Conservation (phyloP, 2,329 filamentous ascomycete genomes). For the Colletotrichum sp. region DNA sequence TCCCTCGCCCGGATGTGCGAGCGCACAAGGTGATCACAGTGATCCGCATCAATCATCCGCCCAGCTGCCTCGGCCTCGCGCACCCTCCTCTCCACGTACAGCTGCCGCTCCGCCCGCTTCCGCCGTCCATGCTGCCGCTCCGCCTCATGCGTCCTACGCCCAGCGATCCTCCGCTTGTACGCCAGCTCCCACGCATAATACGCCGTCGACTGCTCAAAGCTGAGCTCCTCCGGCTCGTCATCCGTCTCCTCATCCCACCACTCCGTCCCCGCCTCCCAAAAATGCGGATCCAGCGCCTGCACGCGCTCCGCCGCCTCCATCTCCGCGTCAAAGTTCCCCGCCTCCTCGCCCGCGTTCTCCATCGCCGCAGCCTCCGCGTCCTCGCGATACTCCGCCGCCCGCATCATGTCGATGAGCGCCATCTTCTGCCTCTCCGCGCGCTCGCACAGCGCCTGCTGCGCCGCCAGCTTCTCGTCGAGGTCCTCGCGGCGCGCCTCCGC, state of each 20-base stretch:
- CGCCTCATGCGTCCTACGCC: background rate
- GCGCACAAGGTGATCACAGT: background rate
- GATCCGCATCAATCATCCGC: background rate
- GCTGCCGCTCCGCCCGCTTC: background rate
- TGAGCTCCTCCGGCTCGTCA: background rate
- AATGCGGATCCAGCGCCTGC: background rate
- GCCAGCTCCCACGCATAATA: background rate
- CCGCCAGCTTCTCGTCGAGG: background rate
- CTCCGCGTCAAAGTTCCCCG: background rate
- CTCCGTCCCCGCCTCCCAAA: background rate
- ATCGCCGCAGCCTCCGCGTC: background rate
- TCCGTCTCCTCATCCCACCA: background rate
- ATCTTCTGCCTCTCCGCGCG: background rate
- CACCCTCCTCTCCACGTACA: background rate
- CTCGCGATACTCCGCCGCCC: background rate
- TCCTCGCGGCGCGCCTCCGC: background rate
- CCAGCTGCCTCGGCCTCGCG: background rate
- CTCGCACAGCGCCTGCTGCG: background rate
- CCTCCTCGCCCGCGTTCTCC: background rate
- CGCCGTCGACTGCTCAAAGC: background rate
- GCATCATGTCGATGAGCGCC: background rate
- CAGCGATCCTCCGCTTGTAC: background rate
- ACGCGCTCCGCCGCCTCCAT: background rate
- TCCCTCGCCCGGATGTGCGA: background rate
- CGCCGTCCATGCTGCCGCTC: background rate